A percentile compares a stretch with the other conserved stretches of the same genome.
phyloP scores from a whole-genome alignment of 1,284 basidiomycete species.

The Porodaedalea pini region DNA sequence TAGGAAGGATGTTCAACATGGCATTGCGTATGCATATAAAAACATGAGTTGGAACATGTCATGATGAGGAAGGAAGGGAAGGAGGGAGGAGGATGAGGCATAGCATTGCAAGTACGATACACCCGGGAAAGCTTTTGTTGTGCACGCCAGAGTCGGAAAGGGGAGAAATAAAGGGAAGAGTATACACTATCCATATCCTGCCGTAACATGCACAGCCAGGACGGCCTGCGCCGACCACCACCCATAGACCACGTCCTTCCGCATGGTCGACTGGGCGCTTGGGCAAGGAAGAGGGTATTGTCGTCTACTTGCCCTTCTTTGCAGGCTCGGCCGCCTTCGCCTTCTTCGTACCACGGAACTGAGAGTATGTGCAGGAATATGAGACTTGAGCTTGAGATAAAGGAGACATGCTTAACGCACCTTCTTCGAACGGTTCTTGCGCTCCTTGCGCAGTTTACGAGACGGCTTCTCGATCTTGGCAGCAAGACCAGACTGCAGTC shows the following conservation, averaged over 20 bases:
- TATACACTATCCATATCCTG: conserved; percentile 13
- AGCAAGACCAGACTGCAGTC: conserved; percentile 71
- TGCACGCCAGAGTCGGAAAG: conserved; percentile 10
- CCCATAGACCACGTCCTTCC: not conserved
- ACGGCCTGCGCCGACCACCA: not conserved
- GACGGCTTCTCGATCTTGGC: conserved; percentile 89
- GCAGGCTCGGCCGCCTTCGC: conserved; percentile 84
- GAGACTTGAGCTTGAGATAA: conserved; percentile 4
- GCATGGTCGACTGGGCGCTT: not conserved
- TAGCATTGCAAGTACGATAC: conserved; percentile 19
- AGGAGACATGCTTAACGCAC: conserved; percentile 38
- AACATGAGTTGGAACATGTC: conserved; percentile 11
- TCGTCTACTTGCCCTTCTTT: conserved; percentile 79
- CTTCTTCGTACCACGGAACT: conserved; percentile 93
- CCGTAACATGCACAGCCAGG: not conserved
- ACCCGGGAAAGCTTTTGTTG: conserved; percentile 22
- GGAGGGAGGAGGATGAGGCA: not conserved
- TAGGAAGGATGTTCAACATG: too few species aligned
- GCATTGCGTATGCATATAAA: conserved; percentile 22
- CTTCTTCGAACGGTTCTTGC: conserved; percentile 99
- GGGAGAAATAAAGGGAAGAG: conserved; percentile 2
- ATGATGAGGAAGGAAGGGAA: not conserved
- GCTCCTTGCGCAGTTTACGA: conserved; percentile 98
- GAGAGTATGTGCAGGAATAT: conserved; percentile 4
- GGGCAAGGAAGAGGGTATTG: not conserved